Conservation (phyloP, 805 yeast genomes). For the Starmerella floris region DNA sequence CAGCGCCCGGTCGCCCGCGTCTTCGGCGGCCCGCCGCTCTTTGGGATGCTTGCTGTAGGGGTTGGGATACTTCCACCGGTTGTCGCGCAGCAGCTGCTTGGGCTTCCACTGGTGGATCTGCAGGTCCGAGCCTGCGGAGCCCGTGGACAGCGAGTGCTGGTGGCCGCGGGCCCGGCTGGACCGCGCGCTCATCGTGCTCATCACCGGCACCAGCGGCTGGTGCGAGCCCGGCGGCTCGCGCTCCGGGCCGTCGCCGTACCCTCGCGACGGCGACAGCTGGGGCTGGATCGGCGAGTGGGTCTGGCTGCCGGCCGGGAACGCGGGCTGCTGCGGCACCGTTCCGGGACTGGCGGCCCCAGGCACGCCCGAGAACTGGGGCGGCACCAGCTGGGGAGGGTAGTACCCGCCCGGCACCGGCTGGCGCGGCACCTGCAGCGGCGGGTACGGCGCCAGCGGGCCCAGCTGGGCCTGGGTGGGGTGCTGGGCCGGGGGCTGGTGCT, state of each 20-base stretch:
- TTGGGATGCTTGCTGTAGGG: slow-evolving; percentile 4
- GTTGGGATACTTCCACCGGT: slow-evolving; percentile 15
- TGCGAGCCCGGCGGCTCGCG: neutral
- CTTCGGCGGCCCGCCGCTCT: neutral
- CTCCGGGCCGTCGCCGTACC: neutral
- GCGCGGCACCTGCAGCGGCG: slow-evolving; percentile 9
- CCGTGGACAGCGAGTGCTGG: slow-evolving; percentile 9
- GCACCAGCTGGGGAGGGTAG: neutral
- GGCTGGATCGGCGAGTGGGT: neutral
- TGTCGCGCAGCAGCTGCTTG: slow-evolving; percentile 13
- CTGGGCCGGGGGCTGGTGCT: neutral
- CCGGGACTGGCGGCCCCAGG: neutral
- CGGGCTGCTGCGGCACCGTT: neutral
- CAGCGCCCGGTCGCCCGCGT: neutral
- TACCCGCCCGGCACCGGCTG: slow-evolving; percentile 1
- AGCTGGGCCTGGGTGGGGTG: slow-evolving; percentile 11
- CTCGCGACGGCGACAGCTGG: neutral
- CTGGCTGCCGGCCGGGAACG: neutral
- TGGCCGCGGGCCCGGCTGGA: slow-evolving; percentile 2
- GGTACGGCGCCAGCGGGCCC: slow-evolving; percentile 8
- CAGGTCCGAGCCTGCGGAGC: slow-evolving; percentile 15
- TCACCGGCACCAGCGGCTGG: slow-evolving; percentile 4
- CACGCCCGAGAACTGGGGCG: slow-evolving; percentile 2
- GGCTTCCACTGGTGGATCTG: slow-evolving; percentile 21
- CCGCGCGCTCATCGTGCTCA: slow-evolving; percentile 4